Evolutionary conservation across 1,139 yeast genomes (phyloP).

Genomic region (Pichia sp.): DNA sequence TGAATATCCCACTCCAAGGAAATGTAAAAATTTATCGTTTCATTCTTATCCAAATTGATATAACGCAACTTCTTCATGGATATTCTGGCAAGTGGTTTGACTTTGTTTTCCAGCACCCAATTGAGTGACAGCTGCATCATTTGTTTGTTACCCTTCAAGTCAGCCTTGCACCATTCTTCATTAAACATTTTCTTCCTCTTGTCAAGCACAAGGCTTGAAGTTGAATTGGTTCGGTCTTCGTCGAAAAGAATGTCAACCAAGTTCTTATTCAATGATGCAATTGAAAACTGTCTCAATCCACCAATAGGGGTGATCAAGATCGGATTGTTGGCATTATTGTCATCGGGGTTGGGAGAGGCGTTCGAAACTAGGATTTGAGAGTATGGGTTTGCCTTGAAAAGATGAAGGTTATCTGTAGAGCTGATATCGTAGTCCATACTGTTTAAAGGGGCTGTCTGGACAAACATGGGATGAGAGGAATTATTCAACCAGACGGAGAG

Average conservation of each 20-base stretch:
- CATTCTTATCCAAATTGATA: conserved; percentile 35
- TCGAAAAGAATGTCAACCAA: conserved; percentile 31
- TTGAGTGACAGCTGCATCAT: conserved; percentile 50
- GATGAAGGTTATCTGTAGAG: conserved; percentile 4
- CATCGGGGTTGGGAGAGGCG: not conserved
- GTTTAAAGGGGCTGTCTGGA: conserved; percentile 13
- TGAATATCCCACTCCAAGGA: conserved; percentile 33
- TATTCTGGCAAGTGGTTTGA: conserved; percentile 45
- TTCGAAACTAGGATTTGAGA: conserved; percentile 19
- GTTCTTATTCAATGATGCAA: conserved; percentile 31
- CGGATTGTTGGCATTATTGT: conserved; percentile 15
- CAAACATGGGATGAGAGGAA: conserved; percentile 20
- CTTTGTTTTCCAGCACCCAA: conserved; percentile 45
- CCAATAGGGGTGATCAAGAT: conserved; percentile 47
- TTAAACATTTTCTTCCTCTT: conserved; percentile 16
- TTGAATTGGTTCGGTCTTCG: conserved; percentile 11
- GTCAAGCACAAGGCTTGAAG: not conserved
- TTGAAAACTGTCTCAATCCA: conserved; percentile 46
- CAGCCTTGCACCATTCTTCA: conserved; percentile 21
- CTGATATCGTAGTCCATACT: conserved; percentile 5
- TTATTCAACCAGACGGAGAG: conserved; percentile 30
- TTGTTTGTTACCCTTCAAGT: conserved; percentile 27
- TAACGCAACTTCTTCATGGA: conserved; percentile 47
- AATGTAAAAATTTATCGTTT: conserved; percentile 40
- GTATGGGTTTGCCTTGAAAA: conserved; percentile 18